Conservation (phyloP, 2,329 filamentous ascomycete genomes). For the Rhynchosporium secalis region DNA sequence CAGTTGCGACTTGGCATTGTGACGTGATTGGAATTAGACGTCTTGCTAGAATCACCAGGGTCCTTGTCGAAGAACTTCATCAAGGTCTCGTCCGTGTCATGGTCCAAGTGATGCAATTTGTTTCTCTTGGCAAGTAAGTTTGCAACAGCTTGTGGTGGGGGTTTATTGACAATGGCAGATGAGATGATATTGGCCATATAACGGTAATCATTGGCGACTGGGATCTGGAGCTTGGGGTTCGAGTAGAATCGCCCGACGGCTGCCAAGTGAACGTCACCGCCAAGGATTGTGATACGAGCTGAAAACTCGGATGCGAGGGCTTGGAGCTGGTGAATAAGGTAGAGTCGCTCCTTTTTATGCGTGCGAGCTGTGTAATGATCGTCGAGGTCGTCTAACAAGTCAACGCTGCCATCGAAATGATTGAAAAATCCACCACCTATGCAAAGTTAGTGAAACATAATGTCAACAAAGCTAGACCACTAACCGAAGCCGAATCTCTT, state of each 20-base stretch:
- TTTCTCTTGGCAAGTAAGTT: slow-evolving; percentile 90
- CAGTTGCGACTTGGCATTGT: slow-evolving; percentile 95
- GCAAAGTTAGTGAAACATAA: slow-evolving; percentile 9
- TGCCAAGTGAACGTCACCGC: slow-evolving; percentile 90
- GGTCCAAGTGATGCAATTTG: slow-evolving; percentile 70
- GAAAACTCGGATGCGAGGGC: slow-evolving; percentile 82
- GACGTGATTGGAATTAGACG: slow-evolving; percentile 72
- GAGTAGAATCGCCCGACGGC: slow-evolving; percentile 94
- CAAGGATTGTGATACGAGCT: slow-evolving; percentile 85
- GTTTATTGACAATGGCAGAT: slow-evolving; percentile 94
- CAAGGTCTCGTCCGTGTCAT: slow-evolving; percentile 85
- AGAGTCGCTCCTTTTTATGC: slow-evolving; percentile 84
- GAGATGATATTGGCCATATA: slow-evolving; percentile 96
- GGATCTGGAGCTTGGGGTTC: slow-evolving; percentile 74
- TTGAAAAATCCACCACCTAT: slow-evolving; percentile 82
- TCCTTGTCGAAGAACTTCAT: slow-evolving; percentile 91
- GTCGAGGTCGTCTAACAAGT: slow-evolving; percentile 88
- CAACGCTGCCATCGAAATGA: slow-evolving; percentile 88
- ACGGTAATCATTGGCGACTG: slow-evolving; percentile 79
- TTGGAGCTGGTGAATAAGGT: slow-evolving; percentile 79
- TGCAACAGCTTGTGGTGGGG: slow-evolving; percentile 81
- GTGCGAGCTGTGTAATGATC: slow-evolving; percentile 94
- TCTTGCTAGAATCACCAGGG: slow-evolving; percentile 75
- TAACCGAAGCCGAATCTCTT: slow-evolving; percentile 77
- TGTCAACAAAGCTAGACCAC: slow-evolving; percentile 26